phyloP scores from a whole-genome alignment of 2,329 filamentous ascomycete species.

The Seiridium unicorne region DNA sequence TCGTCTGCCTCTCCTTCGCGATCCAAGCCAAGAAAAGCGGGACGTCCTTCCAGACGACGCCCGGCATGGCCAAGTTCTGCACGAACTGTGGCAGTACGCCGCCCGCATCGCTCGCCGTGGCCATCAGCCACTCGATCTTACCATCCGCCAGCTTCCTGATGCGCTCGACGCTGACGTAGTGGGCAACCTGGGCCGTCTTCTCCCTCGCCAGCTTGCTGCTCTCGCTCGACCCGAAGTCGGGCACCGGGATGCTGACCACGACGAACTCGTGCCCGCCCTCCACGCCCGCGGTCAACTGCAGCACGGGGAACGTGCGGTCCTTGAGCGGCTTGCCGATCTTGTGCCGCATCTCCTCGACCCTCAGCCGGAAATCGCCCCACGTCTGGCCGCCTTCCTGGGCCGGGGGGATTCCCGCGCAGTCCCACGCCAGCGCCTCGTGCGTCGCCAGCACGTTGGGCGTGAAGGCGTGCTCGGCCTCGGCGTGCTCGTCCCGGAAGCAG shows the following conservation, averaged over 20 bases:
- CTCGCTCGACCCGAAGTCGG: constrained; percentile 34
- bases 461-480: constrained; percentile 54
- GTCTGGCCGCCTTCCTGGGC: constrained; percentile 29
- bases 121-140: constrained; percentile 73
- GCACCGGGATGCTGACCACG: constrained; percentile 56
- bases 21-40: constrained; percentile 66
- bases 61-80: constrained; percentile 63
- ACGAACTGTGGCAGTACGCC: constrained; percentile 65
- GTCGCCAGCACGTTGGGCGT: constrained; percentile 54
- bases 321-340: constrained; percentile 54
- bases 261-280: constrained; percentile 42
- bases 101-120: constrained; percentile 68
- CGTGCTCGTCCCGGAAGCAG: constrained; percentile 58
- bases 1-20: constrained; percentile 36
- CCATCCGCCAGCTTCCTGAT: constrained; percentile 41
- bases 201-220: constrained; percentile 34
- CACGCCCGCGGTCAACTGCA: constrained; percentile 52
- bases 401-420: constrained; percentile 38
- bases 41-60: constrained; percentile 69
- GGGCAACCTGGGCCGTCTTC: constrained; percentile 51
- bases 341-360: constrained; percentile 66
- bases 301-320: constrained; percentile 64
- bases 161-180: constrained; percentile 66
- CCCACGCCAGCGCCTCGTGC: constrained; percentile 44
- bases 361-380: constrained; percentile 49